These are phyloP conservation scores for Gossypium longicalyx DNA, from an alignment of 345 rosid genomes.

Conservation along the genomic window DNA sequence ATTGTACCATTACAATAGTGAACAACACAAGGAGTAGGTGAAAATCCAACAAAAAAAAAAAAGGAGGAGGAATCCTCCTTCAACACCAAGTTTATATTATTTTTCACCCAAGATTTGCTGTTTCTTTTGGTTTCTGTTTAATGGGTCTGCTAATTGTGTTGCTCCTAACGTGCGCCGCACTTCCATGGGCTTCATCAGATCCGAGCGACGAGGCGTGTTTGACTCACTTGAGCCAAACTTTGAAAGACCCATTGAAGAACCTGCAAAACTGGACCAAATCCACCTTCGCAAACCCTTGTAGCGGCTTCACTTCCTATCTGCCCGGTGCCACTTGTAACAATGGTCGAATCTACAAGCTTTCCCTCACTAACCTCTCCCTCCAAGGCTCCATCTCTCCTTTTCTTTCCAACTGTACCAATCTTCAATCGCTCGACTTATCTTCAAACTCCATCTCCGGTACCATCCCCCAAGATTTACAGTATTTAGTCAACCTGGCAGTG, in stretches of 20 bases:
- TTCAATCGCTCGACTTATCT: conserved; percentile 84
- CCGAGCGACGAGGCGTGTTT: conserved; percentile 67
- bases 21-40: not conserved
- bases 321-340: conserved; percentile 86
- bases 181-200: conserved; percentile 38
- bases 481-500: conserved; percentile 78
- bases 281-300: conserved; percentile 59
- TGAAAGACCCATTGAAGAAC: conserved; percentile 59
- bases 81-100: not conserved
- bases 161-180: conserved; percentile 28
- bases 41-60: too few species aligned
- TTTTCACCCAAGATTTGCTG: not conserved
- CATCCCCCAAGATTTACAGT: conserved; percentile 70
- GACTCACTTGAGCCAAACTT: conserved; percentile 41
- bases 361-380: conserved; percentile 58
- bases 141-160: conserved; percentile 31
- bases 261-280: conserved; percentile 82
- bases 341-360: conserved; percentile 86
- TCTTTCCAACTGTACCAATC: conserved; percentile 81
- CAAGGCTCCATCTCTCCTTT: conserved; percentile 78
- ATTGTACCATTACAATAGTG: not conserved
- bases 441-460: conserved; percentile 71
- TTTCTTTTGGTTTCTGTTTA: not conserved
- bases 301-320: conserved; percentile 64
- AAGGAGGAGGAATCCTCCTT: too few species aligned